These are phyloP conservation scores for Gillenia trifoliata DNA, from an alignment of 306 rosid species.

Conservation along the genomic window DNA sequence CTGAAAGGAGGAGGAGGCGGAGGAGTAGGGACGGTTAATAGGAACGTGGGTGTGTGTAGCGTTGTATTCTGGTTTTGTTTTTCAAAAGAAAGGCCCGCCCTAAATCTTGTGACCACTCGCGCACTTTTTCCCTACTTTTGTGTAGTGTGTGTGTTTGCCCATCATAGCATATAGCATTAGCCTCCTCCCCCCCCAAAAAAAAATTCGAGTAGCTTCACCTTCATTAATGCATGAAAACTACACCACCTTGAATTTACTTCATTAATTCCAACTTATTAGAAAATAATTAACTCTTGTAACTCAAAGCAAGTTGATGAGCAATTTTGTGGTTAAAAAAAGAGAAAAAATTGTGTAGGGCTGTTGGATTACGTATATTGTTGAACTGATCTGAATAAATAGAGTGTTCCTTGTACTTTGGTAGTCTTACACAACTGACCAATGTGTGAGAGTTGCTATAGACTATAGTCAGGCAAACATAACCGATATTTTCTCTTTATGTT, in stretches of 20 bases:
- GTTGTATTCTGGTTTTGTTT: conserved; percentile 5
- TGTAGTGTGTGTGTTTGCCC: background rate
- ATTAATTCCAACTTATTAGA: background rate
- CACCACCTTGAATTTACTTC: conserved; percentile 3
- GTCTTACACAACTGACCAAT: too few relatives aligned
- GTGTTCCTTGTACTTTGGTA: too few relatives aligned
- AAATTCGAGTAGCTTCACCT: background rate
- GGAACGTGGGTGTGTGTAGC: conserved; percentile 57
- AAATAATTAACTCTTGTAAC: background rate
- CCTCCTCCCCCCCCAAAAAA: too few relatives aligned
- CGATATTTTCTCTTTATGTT: too few relatives aligned
- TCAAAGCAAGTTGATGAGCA: background rate
- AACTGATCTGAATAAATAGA: too few relatives aligned
- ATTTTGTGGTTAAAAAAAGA: too few relatives aligned
- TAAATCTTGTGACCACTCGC: conserved; percentile 66
- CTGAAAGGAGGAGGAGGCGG: conserved; percentile 22
- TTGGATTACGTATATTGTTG: too few relatives aligned
- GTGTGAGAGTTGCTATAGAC: too few relatives aligned
- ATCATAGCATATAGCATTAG: background rate
- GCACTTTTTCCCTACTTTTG: conserved; percentile 50
- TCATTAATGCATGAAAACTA: background rate
- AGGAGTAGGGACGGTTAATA: conserved; percentile 48
- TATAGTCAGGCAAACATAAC: too few relatives aligned
- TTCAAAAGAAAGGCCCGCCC: conserved; percentile 66
- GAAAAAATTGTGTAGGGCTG: too few relatives aligned